Evolutionary conservation across 1,139 yeast genomes (phyloP).

Genomic region (Taphrina betulina): DNA sequence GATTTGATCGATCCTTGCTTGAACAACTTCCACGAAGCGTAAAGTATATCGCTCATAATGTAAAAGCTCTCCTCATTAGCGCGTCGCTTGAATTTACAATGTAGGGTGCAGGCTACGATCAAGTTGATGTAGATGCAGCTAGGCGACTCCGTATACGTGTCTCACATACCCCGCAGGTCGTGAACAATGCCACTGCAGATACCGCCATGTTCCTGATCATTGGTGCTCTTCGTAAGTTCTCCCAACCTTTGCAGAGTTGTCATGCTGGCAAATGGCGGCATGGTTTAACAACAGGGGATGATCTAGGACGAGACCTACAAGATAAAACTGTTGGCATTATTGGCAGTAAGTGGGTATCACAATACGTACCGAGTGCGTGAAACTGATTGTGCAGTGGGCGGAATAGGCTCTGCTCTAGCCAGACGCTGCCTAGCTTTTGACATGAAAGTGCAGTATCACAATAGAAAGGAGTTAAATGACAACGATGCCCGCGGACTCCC

Average conservation of each 20-base stretch:
- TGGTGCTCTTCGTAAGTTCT: constrained; percentile 61
- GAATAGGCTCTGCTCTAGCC: constrained; percentile 69
- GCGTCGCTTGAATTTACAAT: too few species aligned
- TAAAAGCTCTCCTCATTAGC: too few species aligned
- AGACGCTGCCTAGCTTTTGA: constrained; percentile 65
- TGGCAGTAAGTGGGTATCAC: constrained; percentile 46
- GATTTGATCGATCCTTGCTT: constrained; percentile 72
- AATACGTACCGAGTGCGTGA: neutral
- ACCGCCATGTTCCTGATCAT: constrained; percentile 63
- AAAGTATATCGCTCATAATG: constrained; percentile 64
- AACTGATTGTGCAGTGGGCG: constrained; percentile 52
- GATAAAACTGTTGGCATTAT: constrained; percentile 15
- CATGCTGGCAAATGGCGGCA: constrained; percentile 14
- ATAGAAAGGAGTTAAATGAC: constrained; percentile 54
- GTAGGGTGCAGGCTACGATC: constrained; percentile 81
- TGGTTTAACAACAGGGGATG: neutral
- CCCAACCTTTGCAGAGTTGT: constrained; percentile 1
- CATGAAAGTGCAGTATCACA: constrained; percentile 60
- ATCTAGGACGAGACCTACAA: constrained; percentile 8
- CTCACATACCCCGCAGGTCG: constrained; percentile 66
- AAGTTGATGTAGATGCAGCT: constrained; percentile 53
- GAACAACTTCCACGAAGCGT: constrained; percentile 60
- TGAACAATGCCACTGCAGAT: constrained; percentile 74
- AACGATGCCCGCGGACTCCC: constrained; percentile 54
- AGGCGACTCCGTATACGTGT: constrained; percentile 56